Conservation (phyloP, 106 monocot genomes). For the Dactylorhiza incarnata region DNA sequence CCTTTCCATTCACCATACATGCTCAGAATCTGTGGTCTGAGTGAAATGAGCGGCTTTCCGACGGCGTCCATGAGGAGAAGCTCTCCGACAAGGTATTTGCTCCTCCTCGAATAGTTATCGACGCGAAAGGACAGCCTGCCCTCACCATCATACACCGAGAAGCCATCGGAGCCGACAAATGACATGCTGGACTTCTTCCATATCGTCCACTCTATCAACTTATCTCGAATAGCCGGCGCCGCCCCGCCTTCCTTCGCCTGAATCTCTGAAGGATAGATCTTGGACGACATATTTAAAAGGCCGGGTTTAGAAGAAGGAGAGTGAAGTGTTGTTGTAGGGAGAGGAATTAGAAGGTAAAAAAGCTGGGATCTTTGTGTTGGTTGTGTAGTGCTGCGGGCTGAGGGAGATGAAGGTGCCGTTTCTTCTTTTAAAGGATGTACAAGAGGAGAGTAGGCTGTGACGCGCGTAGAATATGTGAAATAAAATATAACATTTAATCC, state of each 20-base stretch:
- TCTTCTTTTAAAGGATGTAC: too few relatives aligned
- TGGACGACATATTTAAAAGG: not conserved
- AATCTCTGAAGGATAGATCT: not conserved
- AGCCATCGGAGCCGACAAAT: slow-evolving; percentile 80
- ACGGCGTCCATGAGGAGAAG: slow-evolving; percentile 69
- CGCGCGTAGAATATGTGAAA: too few relatives aligned
- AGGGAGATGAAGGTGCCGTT: too few relatives aligned
- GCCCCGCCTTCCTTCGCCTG: not conserved
- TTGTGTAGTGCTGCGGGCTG: too few relatives aligned
- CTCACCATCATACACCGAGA: slow-evolving; percentile 48
- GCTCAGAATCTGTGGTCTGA: slow-evolving; percentile 66
- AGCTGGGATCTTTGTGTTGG: too few relatives aligned
- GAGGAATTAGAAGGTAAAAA: too few relatives aligned
- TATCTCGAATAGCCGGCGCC: not conserved
- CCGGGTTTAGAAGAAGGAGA: too few relatives aligned
- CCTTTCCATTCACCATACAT: slow-evolving; percentile 59
- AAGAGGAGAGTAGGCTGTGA: too few relatives aligned
- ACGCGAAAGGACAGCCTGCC: slow-evolving; percentile 67
- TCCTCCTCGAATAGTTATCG: slow-evolving; percentile 80
- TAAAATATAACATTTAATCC: too few relatives aligned
- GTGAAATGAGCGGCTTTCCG: slow-evolving; percentile 35
- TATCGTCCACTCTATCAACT: slow-evolving; percentile 39
- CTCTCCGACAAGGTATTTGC: slow-evolving; percentile 36
- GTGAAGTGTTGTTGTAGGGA: too few relatives aligned
- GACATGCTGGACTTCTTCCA: slow-evolving; percentile 95